Evolutionary conservation across 2,329 filamentous ascomycete species (phyloP), one percentile per base, ranked within the genome.

Genomic region (Aspergillus latus): DNA sequence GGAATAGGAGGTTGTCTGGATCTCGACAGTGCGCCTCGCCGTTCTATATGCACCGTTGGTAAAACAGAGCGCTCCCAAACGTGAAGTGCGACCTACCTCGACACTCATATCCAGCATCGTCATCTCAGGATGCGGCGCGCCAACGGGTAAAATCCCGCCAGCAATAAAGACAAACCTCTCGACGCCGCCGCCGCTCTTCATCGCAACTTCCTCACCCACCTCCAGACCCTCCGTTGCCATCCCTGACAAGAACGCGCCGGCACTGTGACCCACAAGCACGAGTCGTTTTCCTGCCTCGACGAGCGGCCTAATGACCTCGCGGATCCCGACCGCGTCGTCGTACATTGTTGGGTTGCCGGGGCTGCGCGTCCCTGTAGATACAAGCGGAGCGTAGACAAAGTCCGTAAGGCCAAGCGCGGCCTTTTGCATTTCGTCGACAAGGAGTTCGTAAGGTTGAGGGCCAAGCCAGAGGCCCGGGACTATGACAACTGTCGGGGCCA

Each of bases 401-500:
- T 36, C 34, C 3, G 16, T 15, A 2, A 56, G 37, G 5, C 44
- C 28, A 16, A 34, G 34, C n/a, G 21, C 28, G 8, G 43, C 44
- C n/a, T 47, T 47, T n/a, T 36, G 15, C 29, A 47, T 47, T 11
- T 47, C 44, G 13, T 47, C n/a, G n/a, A 47, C 44, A n/a, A 56
- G 40, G 7, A 44, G 15, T 11, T 34, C 21, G 43, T 51, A 56
- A 1, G 46, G 42, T 3, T 15, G 28, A 3, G 49, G 48, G 7
- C 49, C 54, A 11, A 51, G 48, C 54, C 48, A 56, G 43, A 56
- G 13, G 7, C 54, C 54, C 2, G 54, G 54, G 48, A 52, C 21
- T 42, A 56, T 36, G 48, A 56, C 42, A 15, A 56, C 30, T 1
- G 54, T 56, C 16, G 54, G 49, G 10, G 54, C 7, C 21, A 21